A percentile compares a stretch with the other conserved stretches of the same genome.
Evolutionary conservation across 495 filamentous ascomycete species (phyloP).

Genomic region (Annulohypoxylon stygium): DNA sequence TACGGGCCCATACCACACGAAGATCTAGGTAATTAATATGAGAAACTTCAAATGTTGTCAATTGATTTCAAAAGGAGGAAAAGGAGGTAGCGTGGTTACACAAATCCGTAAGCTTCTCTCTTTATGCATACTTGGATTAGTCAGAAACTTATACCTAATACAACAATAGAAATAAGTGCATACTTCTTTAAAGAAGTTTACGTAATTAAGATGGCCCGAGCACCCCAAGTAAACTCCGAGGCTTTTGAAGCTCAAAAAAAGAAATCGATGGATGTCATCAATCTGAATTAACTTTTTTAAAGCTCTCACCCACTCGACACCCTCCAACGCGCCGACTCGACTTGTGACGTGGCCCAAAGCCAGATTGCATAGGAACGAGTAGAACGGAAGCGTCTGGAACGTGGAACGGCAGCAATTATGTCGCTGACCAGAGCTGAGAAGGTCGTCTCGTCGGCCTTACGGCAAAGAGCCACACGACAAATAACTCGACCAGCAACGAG

Average conservation of each 20-base stretch:
- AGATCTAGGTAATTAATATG: no score
- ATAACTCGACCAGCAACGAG: conserved; percentile 29
- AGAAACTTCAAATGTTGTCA: no score
- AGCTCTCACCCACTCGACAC: conserved; percentile 12
- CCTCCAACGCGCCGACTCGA: conserved; percentile 14
- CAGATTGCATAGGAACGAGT: conserved; percentile 1
- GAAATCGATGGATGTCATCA: conserved; percentile 16
- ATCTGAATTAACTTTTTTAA: conserved; percentile 3
- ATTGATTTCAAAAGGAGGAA: no score
- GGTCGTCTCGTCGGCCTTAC: conserved; percentile 50
- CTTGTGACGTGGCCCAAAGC: conserved; percentile 21
- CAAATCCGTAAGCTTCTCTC: no score
- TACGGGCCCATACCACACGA: no score
- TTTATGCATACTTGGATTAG: not conserved
- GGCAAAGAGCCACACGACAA: conserved; percentile 38
- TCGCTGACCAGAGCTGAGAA: conserved; percentile 52
- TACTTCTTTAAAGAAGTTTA: not conserved
- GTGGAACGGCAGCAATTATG: conserved; percentile 45
- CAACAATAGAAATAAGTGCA: not conserved
- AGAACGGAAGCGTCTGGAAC: conserved; percentile 8
- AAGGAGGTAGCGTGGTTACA: no score
- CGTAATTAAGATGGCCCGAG: conserved; percentile 5
- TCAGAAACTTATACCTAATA: not conserved
- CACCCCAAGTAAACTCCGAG: conserved; percentile 17
- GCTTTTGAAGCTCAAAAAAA: conserved; percentile 13